Evolutionary conservation across 306 rosid species (phyloP).

Genomic region (Argentina anserina): DNA sequence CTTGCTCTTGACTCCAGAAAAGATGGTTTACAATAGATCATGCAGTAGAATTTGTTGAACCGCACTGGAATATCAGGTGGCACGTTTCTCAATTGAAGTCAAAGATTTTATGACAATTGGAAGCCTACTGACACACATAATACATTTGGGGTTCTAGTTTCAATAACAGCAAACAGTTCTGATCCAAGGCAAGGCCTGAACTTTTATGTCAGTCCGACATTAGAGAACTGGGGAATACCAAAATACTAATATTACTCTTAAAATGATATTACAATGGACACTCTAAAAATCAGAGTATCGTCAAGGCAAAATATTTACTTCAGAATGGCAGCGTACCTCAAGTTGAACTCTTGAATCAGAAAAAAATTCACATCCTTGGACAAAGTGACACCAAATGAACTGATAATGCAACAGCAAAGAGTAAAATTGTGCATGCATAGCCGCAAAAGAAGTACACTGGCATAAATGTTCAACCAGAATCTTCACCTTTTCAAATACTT

Average conservation of each 20-base stretch:
- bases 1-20: slow-evolving; percentile 20
- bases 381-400: slow-evolving; percentile 38
- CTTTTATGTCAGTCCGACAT: slow-evolving; percentile 8
- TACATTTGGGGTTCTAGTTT: slow-evolving; percentile 21
- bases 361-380: too few relatives aligned
- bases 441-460: slow-evolving; percentile 38
- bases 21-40: slow-evolving; percentile 39
- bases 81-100: slow-evolving; percentile 53
- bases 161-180: slow-evolving; percentile 41
- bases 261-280: neutral
- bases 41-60: slow-evolving; percentile 40
- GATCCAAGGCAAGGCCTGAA: slow-evolving; percentile 55
- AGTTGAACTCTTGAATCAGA: too few relatives aligned
- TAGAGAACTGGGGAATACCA: too few relatives aligned
- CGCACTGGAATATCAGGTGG: slow-evolving; percentile 24
- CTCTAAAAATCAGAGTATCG: too few relatives aligned
- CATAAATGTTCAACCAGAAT: slow-evolving; percentile 42
- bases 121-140: slow-evolving; percentile 35
- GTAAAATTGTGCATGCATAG: slow-evolving; percentile 34
- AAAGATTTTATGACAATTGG: slow-evolving; percentile 45
- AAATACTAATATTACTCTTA: neutral
- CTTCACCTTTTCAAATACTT: slow-evolving; percentile 39
- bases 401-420: slow-evolving; percentile 41
- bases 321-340: slow-evolving; percentile 39
- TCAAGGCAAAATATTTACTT: too few relatives aligned